phyloP scores from a whole-genome alignment of 441 rosid genomes.

The Populus hybrid region DNA sequence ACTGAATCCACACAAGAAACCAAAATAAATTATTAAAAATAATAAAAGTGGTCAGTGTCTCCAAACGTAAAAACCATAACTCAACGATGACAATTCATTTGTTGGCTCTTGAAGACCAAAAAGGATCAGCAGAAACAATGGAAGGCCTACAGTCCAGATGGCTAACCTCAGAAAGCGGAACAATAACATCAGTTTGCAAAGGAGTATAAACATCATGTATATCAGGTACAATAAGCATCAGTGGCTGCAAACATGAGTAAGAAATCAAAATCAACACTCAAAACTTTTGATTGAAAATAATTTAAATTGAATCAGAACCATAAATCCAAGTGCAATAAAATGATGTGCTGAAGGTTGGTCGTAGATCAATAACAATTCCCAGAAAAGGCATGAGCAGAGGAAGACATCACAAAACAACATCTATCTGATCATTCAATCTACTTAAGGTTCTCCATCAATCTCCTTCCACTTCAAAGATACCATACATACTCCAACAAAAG shows the following conservation, averaged over 20 bases:
- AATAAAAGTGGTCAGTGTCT: background rate
- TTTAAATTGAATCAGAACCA: background rate
- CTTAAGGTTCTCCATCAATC: background rate
- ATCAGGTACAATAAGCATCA: constrained; percentile 80
- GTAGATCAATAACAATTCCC: background rate
- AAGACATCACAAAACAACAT: background rate
- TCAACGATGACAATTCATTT: background rate
- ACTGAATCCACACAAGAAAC: constrained; percentile 44
- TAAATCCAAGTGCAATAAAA: constrained; percentile 3
- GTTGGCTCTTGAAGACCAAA: background rate
- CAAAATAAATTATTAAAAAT: constrained; percentile 2
- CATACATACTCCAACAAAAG: background rate
- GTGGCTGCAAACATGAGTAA: constrained; percentile 47
- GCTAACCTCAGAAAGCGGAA: constrained; percentile 76
- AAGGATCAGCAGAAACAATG: background rate
- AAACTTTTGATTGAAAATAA: background rate
- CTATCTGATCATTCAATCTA: background rate
- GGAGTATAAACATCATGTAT: constrained; percentile 83
- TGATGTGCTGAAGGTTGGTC: background rate
- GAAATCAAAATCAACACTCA: constrained; percentile 11
- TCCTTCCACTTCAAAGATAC: constrained; percentile 12
- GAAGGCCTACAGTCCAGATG: background rate
- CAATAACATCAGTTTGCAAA: constrained; percentile 63
- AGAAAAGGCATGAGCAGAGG: background rate
- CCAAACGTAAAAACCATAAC: background rate